A percentile compares a stretch with the other conserved stretches of the same genome.
phyloP scores from a whole-genome alignment of 2,329 filamentous ascomycete species.

The Cercospora sp. region DNA sequence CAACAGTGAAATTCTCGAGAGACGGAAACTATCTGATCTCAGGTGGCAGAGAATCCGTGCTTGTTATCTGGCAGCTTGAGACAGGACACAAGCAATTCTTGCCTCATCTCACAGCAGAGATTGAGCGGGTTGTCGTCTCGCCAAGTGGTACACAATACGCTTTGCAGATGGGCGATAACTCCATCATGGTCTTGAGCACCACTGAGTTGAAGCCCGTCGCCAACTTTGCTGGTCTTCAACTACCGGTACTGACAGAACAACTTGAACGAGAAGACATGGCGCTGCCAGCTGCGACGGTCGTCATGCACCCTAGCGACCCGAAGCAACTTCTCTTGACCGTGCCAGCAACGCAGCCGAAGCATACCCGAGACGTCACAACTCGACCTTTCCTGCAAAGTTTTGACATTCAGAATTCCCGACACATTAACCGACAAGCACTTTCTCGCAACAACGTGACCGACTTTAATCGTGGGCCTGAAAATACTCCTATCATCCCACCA shows the following conservation, averaged over 20 bases:
- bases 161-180: constrained; percentile 87
- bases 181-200: constrained; percentile 84
- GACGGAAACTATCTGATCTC: constrained; percentile 98
- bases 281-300: constrained; percentile 36
- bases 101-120: constrained; percentile 83
- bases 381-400: constrained; percentile 77
- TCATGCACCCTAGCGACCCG: constrained; percentile 44
- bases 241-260: constrained; percentile 30
- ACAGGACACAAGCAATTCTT: constrained; percentile 80
- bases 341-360: constrained; percentile 53
- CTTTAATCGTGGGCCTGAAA: constrained; percentile 71
- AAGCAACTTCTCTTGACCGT: constrained; percentile 51
- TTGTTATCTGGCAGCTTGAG: constrained; percentile 92
- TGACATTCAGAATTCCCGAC: constrained; percentile 75
- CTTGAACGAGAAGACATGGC: constrained; percentile 12
- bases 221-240: constrained; percentile 81
- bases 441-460: constrained; percentile 85
- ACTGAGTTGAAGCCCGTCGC: constrained; percentile 82
- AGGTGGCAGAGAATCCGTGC: constrained; percentile 82
- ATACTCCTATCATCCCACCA: constrained; percentile 72
- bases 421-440: constrained; percentile 82
- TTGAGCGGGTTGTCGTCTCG: constrained; percentile 83
- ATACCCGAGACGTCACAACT: constrained; percentile 38
- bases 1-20: constrained; percentile 83
- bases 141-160: constrained; percentile 77